Evolutionary conservation across 305 asterid species (phyloP).

Genomic region (Ilex paraguariensis): DNA sequence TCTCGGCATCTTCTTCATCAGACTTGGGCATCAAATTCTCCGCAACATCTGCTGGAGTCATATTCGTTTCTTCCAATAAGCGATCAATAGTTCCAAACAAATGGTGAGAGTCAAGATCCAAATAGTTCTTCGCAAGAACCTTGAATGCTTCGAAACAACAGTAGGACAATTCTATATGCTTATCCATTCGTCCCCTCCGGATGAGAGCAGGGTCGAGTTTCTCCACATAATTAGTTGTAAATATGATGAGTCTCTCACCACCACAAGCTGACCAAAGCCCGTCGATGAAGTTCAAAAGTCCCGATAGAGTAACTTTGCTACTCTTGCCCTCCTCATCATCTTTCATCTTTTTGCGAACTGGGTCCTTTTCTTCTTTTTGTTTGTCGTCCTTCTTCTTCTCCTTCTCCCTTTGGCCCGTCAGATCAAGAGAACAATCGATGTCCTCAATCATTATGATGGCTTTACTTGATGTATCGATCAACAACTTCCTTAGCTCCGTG

Average conservation of each 20-base stretch:
- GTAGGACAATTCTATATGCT: constrained; percentile 49
- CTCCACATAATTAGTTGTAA: constrained; percentile 44
- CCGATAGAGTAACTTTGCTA: constrained; percentile 50
- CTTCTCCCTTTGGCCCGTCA: constrained; percentile 48
- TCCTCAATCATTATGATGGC: constrained; percentile 49
- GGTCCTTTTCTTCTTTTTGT: constrained; percentile 6
- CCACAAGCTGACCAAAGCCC: constrained; percentile 64
- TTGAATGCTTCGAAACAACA: constrained; percentile 55
- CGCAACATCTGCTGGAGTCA: constrained; percentile 51
- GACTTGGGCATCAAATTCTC: constrained; percentile 56
- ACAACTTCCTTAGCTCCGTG: constrained; percentile 34
- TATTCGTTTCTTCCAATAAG: constrained; percentile 31
- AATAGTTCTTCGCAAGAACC: constrained; percentile 45
- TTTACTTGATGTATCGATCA: constrained; percentile 37
- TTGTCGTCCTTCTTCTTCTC: not conserved
- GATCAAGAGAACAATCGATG: constrained; percentile 45
- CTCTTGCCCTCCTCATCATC: constrained; percentile 17
- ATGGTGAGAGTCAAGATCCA: constrained; percentile 23
- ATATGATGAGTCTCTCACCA: constrained; percentile 39
- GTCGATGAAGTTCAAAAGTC: constrained; percentile 57
- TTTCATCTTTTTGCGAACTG: constrained; percentile 7
- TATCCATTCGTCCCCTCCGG: constrained; percentile 59
- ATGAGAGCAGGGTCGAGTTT: constrained; percentile 55
- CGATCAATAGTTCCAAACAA: constrained; percentile 22
- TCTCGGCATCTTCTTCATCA: constrained; percentile 21